Conservation (phyloP, 495 filamentous ascomycete species). For the Pseudevernia furfuracea region DNA sequence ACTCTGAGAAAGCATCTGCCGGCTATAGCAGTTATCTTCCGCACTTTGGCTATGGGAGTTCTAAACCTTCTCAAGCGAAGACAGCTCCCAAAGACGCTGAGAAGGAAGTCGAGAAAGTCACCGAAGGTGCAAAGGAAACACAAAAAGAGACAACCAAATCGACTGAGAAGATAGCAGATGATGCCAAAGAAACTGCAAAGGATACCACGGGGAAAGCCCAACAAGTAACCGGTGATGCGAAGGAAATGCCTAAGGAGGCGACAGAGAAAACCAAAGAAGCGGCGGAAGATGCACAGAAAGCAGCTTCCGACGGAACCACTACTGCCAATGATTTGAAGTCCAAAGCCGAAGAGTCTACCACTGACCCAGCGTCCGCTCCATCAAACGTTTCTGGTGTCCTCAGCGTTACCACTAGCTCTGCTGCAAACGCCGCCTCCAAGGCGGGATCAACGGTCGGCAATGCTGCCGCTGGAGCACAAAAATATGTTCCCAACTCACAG, state of each 20-base stretch:
- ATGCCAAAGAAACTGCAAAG: neutral
- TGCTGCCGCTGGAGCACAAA: constrained; percentile 1
- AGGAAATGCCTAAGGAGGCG: constrained; percentile 2
- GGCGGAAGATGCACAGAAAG: constrained; percentile 5
- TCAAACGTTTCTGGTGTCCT: neutral
- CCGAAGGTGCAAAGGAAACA: neutral
- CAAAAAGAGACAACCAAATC: neutral
- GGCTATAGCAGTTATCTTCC: constrained; percentile 2
- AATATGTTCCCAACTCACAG: constrained; percentile 4
- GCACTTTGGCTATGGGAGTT: neutral
- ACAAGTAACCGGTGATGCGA: neutral
- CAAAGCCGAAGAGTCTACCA: constrained; percentile 10
- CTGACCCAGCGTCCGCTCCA: neutral
- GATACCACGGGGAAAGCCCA: neutral
- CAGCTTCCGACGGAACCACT: constrained; percentile 6
- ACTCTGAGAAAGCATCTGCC: neutral
- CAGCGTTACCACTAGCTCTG: neutral
- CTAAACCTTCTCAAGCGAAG: neutral
- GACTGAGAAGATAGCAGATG: neutral
- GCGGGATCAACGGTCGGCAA: neutral
- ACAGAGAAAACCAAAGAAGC: constrained; percentile 12
- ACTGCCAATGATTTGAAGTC: constrained; percentile 6
- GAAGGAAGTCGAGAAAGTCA: neutral
- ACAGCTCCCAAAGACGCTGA: constrained; percentile 1
- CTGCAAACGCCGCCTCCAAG: neutral